Evolutionary conservation across 768 basidiomycete species (phyloP).

Genomic region (Mycena haematopus): DNA sequence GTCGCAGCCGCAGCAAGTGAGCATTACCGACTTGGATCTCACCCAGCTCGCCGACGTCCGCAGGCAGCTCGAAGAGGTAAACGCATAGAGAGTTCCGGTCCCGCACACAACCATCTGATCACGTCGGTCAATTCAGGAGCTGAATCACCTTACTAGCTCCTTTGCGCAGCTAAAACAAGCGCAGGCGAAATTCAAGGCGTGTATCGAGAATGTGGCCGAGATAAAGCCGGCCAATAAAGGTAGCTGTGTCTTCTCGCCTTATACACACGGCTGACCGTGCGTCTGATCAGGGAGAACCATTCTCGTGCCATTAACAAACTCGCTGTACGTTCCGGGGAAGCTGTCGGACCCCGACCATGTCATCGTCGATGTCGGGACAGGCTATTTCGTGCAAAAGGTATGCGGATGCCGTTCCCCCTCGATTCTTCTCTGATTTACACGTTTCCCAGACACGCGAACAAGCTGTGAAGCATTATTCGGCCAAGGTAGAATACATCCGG

Average conservation of each 20-base stretch:
- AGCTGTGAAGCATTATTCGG: constrained; percentile 80
- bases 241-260: constrained; percentile 32
- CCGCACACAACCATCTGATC: constrained; percentile 10
- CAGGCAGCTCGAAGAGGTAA: constrained; percentile 90
- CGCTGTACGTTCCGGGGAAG: constrained; percentile 94
- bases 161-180: constrained; percentile 93
- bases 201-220: constrained; percentile 81
- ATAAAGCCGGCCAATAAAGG: constrained; percentile 74
- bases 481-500: constrained; percentile 83
- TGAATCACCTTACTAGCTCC: constrained; percentile 89
- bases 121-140: constrained; percentile 62
- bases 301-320: constrained; percentile 92
- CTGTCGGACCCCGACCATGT: constrained; percentile 84
- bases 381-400: constrained; percentile 96
- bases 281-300: constrained; percentile 76
- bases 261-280: not conserved
- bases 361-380: constrained; percentile 94
- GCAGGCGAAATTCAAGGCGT: constrained; percentile 89
- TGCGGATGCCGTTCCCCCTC: constrained; percentile 18
- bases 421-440: constrained; percentile 1
- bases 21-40: constrained; percentile 82
- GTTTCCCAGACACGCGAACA: constrained; percentile 74
- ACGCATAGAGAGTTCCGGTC: constrained; percentile 24
- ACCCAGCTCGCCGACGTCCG: constrained; percentile 88
- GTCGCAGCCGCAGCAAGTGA: constrained; percentile 69